Evolutionary conservation across 2,329 filamentous ascomycete genomes (phyloP).

Genomic region (Pseudophaeomoniella oleicola): DNA sequence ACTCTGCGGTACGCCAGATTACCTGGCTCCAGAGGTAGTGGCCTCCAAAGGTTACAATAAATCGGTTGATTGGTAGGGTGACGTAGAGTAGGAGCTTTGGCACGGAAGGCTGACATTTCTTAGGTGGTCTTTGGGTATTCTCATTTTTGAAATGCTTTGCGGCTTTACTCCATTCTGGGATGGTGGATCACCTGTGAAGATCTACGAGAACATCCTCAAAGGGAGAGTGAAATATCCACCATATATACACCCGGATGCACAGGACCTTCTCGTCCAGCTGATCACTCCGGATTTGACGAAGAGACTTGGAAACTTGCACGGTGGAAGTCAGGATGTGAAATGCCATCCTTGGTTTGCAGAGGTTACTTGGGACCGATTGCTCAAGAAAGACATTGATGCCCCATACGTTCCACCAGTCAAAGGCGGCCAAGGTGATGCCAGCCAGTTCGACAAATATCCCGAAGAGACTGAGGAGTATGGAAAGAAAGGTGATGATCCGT

Average conservation of each 20-base stretch:
- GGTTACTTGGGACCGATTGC: slow-evolving; percentile 90
- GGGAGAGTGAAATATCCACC: slow-evolving; percentile 92
- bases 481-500: slow-evolving; percentile 66
- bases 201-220: slow-evolving; percentile 97
- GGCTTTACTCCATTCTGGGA: slow-evolving; percentile 99
- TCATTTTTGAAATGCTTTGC: slow-evolving; percentile 99
- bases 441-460: slow-evolving; percentile 94
- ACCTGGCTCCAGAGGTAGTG: slow-evolving; percentile 95
- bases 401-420: slow-evolving; percentile 94
- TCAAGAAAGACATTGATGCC: slow-evolving; percentile 93
- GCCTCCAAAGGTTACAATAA: slow-evolving; percentile 99
- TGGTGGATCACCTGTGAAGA: slow-evolving; percentile 92
- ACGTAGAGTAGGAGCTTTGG: slow-evolving; percentile 1
- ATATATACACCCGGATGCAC: slow-evolving; percentile 88
- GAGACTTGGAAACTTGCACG: slow-evolving; percentile 83
- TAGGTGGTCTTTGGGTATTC: slow-evolving; percentile 95
- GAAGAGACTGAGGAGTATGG: slow-evolving; percentile 95
- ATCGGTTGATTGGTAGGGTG: slow-evolving; percentile 85
- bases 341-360: slow-evolving; percentile 92
- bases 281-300: slow-evolving; percentile 95
- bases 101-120: slow-evolving; percentile 4
- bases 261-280: slow-evolving; percentile 78
- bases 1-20: slow-evolving; percentile 91
- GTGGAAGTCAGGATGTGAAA: slow-evolving; percentile 84
- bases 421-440: slow-evolving; percentile 85